Percentiles rank a stretch among this genome's conserved stretches.
Conservation (phyloP, 305 asterid genomes). For the Coffea humblotiana region DNA sequence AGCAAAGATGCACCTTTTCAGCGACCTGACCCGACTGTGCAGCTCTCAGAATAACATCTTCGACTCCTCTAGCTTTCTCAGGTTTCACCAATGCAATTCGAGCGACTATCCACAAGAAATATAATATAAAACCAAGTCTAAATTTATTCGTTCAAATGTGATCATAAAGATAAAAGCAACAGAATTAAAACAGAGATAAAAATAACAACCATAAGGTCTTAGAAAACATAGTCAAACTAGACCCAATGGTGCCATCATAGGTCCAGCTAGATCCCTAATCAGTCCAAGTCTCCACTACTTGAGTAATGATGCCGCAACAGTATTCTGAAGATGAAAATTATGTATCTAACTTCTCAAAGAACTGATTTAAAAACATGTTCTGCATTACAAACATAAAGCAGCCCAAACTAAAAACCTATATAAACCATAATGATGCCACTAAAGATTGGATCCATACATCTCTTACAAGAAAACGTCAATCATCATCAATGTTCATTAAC, state of each 20-base stretch:
- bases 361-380: background rate
- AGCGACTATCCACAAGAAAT: slow-evolving; percentile 57
- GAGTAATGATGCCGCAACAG: background rate
- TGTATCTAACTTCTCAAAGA: background rate
- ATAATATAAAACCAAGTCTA: background rate
- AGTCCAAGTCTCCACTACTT: background rate
- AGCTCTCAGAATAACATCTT: slow-evolving; percentile 88
- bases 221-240: background rate
- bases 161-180: background rate
- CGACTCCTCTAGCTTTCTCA: slow-evolving; percentile 96
- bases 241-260: background rate
- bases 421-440: background rate
- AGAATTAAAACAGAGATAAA: background rate
- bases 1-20: slow-evolving; percentile 57
- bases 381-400: background rate
- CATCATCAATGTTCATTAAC: background rate
- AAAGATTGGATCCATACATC: background rate
- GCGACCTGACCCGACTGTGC: slow-evolving; percentile 82
- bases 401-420: background rate
- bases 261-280: background rate
- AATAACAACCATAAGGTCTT: background rate
- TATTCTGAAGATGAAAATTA: background rate
- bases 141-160: background rate
- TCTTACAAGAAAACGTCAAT: background rate
- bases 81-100: slow-evolving; percentile 96